Percentiles rank a stretch among this genome's conserved stretches.
Evolutionary conservation across 2,329 filamentous ascomycete genomes (phyloP).

Genomic region (Fusarium sambucinum): DNA sequence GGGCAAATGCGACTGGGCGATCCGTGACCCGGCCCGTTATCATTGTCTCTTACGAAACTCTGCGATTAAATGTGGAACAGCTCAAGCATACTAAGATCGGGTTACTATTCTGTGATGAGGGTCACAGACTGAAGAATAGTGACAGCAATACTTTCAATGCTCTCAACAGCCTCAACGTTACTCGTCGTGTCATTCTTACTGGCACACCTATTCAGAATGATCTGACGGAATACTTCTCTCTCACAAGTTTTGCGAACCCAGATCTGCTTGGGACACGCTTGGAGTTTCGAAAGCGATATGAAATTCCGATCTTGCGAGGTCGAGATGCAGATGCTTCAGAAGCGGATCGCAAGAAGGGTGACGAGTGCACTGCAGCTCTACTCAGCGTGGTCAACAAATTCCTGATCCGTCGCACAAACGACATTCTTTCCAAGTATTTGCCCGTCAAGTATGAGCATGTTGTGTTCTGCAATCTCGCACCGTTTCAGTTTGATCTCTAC

Average conservation of each 20-base stretch:
- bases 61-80: slow-evolving; percentile 90
- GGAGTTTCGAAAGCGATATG: slow-evolving; percentile 94
- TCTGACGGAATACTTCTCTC: slow-evolving; percentile 95
- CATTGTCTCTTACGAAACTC: slow-evolving; percentile 97
- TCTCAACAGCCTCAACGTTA: slow-evolving; percentile 89
- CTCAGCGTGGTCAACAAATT: slow-evolving; percentile 94
- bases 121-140: slow-evolving; percentile 95
- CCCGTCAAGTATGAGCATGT: slow-evolving; percentile 99
- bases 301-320: slow-evolving; percentile 90
- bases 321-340: slow-evolving; percentile 92
- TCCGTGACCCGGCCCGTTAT: slow-evolving; percentile 91
- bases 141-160: slow-evolving; percentile 96
- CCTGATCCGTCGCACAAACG: slow-evolving; percentile 97
- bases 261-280: slow-evolving; percentile 87
- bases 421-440: slow-evolving; percentile 96
- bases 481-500: slow-evolving; percentile 93
- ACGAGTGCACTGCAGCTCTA: slow-evolving; percentile 84
- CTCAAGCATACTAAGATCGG: slow-evolving; percentile 92
- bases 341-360: slow-evolving; percentile 82
- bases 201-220: slow-evolving; percentile 99
- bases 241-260: slow-evolving; percentile 97
- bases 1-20: slow-evolving; percentile 92
- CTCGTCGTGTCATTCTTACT: slow-evolving; percentile 91
- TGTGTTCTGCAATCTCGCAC: slow-evolving; percentile 94
- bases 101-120: slow-evolving; percentile 93